Evolutionary conservation across 495 filamentous ascomycete genomes (phyloP), one percentile per base, ranked within the genome.

Genomic region (Aspergillus baeticus): DNA sequence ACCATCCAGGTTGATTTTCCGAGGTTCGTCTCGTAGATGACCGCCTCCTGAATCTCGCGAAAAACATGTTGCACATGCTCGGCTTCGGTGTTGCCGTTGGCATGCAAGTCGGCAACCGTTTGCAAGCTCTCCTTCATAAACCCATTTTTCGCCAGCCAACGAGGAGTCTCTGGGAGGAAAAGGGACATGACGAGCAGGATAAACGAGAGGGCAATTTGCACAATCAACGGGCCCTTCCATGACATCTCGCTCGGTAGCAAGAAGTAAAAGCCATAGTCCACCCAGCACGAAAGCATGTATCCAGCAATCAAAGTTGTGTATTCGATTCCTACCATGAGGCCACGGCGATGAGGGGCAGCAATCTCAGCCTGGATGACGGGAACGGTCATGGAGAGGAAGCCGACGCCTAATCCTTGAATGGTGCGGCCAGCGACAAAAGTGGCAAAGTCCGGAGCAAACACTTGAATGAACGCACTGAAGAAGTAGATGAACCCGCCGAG

Each of bases 401-500:
- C 67, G 6, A 68, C 63, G 10, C 64, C 64, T 14, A 68, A 8
- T 17, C 65, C 65, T 51, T 66, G 60, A 31, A 68, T 64, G 17
- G 61, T 63, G 23, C 68, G 68, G 6, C 66, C 66, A 15, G 57
- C 62, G 10, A 70, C 41, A 34, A 70, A 67, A 0, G 59, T 63
- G 10, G 52, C 64, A 14, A 70, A 67, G 1, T 59, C 66, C 1
- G 66, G 66, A 0, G 66, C 66, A 37, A 67, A 69, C 37, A 67
- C 65, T 39, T 70, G 66, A 2, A 69, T 67, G 37, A 70, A 69
- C 5, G 61, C 56, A 31, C 57, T 65, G 57, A 69, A 69, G 58
- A 69, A 69, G 54, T 65, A 69, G 49, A 71, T 69, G 58, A 71
- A 65, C 3, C 57, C 66, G 14, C 66, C 68, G 33, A 71, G 29